Conservation (phyloP, 1,284 basidiomycete species). For the Cutaneotrichosporon cavernicola region DNA sequence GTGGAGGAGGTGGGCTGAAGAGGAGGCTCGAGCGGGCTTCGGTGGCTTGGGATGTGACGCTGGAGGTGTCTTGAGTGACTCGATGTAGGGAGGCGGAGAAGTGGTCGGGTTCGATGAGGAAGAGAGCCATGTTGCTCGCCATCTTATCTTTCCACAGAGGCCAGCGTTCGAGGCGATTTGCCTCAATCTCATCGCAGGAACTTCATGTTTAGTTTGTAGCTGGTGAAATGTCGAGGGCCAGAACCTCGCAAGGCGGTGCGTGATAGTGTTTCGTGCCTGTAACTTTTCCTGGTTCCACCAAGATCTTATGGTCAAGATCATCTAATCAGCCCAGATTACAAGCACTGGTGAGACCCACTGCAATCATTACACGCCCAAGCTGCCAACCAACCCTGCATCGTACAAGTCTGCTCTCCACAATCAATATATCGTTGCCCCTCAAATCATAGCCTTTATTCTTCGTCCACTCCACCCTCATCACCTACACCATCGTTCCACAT, state of each 20-base stretch:
- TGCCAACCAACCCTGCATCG: not conserved
- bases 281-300: too few relatives aligned
- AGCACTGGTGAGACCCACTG: too few relatives aligned
- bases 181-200: not conserved
- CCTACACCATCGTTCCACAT: not conserved
- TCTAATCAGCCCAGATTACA: too few relatives aligned
- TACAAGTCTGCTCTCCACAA: not conserved
- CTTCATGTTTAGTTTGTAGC: not conserved
- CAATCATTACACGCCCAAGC: too few relatives aligned
- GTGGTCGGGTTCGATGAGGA: not conserved
- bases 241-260: too few relatives aligned
- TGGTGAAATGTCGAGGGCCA: too few relatives aligned
- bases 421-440: not conserved
- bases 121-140: not conserved
- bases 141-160: not conserved
- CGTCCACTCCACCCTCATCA: not conserved
- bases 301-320: too few relatives aligned
- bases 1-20: too few relatives aligned
- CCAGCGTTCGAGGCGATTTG: not conserved
- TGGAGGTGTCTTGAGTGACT: not conserved
- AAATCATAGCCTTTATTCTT: not conserved
- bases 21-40: not conserved
- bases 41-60: not conserved
- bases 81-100: not conserved
- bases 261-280: too few relatives aligned